Evolutionary conservation across 805 yeast genomes (phyloP), one percentile per base, ranked within the genome.

Genomic region (Kodamaea kakaduensis): DNA sequence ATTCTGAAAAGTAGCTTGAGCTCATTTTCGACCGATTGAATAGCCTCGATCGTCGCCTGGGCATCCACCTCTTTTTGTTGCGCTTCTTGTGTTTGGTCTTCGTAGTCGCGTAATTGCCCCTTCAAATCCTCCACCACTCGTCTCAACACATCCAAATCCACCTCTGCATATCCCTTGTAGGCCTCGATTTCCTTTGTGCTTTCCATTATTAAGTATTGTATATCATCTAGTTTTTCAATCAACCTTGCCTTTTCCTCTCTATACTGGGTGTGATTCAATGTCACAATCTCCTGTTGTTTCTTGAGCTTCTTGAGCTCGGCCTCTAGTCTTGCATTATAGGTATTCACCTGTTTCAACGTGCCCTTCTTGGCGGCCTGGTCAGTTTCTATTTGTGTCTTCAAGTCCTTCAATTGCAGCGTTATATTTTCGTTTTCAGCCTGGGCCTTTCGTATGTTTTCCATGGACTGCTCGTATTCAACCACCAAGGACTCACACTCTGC

Each of bases 401-500:
- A 35, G 4, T 34, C 34, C 9, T 12, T 17, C 22, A 44, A 28
- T 20, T 38, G 45, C 10, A 31, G 36, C 5, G 35, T 28, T 6
- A 41, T 34, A 13, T 20, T 34, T 7, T 30, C 30, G 24, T 38
- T 41, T 12, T 50, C 51, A 9, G 44, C 38, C 24, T 58, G 54
- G 9, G 48, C 42, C 30, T 68, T 64, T 34, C 68, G 62, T 17
- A 58, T 46, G 13, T 46, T 50, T 25, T 69, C 71, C 13, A 76
- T 56, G 32, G 73, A 59, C 8, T 64, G 51, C 34, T 79, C 83
- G 41, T 78, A 73, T 29, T 68, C 64, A 5, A 69, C 61, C 18
- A 81, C 75, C 17, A 83, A 61, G 17, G 73, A 74, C 42, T 80
- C 86, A 50, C 84, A 79, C 45, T 82, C 88, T 16, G 67, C 70